A percentile compares a stretch with the other conserved stretches of the same genome.
Evolutionary conservation across 192 early-diverging fungal genomes (phyloP).

Genomic region (Backusella mclennaniae): DNA sequence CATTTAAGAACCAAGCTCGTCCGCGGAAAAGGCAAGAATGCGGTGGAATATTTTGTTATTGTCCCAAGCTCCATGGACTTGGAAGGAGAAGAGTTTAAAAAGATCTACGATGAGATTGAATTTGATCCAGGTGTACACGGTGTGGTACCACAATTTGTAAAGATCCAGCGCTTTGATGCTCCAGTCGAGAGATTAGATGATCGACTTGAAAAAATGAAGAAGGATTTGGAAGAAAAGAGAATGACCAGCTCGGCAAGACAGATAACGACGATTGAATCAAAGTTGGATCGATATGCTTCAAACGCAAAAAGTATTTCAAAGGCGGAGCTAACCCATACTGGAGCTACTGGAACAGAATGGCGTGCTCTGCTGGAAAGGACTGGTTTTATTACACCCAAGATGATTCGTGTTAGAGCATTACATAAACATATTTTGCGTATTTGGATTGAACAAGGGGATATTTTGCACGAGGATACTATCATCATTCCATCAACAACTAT

Average conservation of each 20-base stretch:
- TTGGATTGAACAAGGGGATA: not conserved
- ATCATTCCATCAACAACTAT: not conserved
- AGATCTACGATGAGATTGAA: not conserved
- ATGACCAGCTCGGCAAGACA: not conserved
- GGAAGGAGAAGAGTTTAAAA: not conserved
- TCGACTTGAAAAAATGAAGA: not conserved
- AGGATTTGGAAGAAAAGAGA: not conserved
- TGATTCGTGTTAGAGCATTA: not conserved
- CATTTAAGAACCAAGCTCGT: not conserved
- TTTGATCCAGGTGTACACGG: not conserved
- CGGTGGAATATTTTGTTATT: not conserved
- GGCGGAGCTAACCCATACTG: not conserved
- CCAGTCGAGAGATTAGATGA: not conserved
- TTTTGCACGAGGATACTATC: not conserved
- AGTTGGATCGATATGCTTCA: not conserved
- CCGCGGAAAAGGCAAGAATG: not conserved
- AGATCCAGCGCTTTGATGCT: not conserved
- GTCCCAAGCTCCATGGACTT: not conserved
- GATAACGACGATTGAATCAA: not conserved
- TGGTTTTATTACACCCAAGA: not conserved
- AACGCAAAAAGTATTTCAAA: not conserved
- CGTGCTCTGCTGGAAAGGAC: not conserved
- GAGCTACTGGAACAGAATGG: not conserved
- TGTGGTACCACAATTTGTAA: not conserved
- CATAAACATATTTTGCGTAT: not conserved